Evolutionary conservation across 192 early-diverging fungal species (phyloP), one percentile per base, ranked within the genome.

Genomic region (Dissophora ornata): DNA sequence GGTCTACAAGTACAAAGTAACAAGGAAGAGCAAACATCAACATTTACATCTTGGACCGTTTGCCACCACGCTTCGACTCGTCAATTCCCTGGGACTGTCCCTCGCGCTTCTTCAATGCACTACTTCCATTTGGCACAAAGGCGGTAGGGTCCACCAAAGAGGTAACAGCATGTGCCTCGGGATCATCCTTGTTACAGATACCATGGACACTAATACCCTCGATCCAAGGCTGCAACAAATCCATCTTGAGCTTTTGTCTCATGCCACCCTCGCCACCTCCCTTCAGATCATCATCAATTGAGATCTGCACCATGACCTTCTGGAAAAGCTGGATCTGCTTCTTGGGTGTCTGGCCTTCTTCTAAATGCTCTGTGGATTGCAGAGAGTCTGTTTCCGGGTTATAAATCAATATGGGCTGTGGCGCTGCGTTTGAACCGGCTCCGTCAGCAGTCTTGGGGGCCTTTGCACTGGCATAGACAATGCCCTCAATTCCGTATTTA

Each of bases 401-500:
- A 30, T 81, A 83, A 11, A 77, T 66, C 48, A 83, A 65, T 19
- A 68, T 38, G 10, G 79, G 57, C 12, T 73, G 58, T 0, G 63
- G 41, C 21, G 21, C 50, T 29, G 50, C 36, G 36, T 38, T 13
- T n/a, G n/a, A n/a, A n/a, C n/a, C 61, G 2, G 77, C 61, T 42
- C 62, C 15, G 29, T 57, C 68, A 46, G 41, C 51, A 16, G 61
- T 49, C 58, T 60, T 66, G 49, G 67, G 24, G 7, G 41, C 57
- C 51, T 67, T 66, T 8, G 84, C 74, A 32, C 83, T 74, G 9
- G 85, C 88, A 57, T 93, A 96, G 16, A 99, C 92, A 42, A 98
- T 87, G 51, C 96, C 93, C 83, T 99, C 97, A 55, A 99, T 93
- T 49, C 97, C 97, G 74, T 87, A 86, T 59, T 74, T 87, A 33